These are phyloP conservation scores for Colletotrichum filicis DNA, from an alignment of 2,329 filamentous ascomycete genomes.

Conservation along the genomic window DNA sequence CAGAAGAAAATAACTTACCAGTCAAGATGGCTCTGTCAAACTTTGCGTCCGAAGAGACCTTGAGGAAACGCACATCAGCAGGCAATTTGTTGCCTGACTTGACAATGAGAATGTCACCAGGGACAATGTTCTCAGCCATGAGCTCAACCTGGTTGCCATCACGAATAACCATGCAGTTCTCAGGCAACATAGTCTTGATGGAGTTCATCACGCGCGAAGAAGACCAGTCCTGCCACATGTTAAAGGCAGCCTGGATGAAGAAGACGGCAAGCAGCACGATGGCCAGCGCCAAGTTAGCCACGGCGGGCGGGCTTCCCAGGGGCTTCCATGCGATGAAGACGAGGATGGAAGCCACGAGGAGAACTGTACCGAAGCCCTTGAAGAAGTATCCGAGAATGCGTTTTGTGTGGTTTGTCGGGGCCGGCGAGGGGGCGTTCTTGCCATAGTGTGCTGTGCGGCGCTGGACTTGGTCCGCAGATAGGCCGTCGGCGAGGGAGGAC, in stretches of 20 bases:
- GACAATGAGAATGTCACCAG: constrained; percentile 75
- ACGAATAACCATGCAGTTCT: constrained; percentile 73
- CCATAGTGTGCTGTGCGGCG: constrained; percentile 70
- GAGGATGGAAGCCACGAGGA: constrained; percentile 75
- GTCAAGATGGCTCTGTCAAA: constrained; percentile 81
- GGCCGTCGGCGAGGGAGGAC: constrained; percentile 65
- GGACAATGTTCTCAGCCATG: constrained; percentile 71
- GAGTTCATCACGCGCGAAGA: constrained; percentile 82
- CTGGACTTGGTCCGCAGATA: constrained; percentile 68
- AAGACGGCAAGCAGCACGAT: constrained; percentile 80
- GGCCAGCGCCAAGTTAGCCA: constrained; percentile 77
- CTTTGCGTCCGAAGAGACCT: constrained; percentile 75
- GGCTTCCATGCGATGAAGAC: constrained; percentile 84
- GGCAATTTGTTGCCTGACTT: constrained; percentile 80
- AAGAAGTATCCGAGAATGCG: constrained; percentile 78
- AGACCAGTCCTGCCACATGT: constrained; percentile 80
- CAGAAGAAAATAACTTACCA: constrained; percentile 50
- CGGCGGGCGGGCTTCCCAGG: constrained; percentile 74
- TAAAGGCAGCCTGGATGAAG: constrained; percentile 75
- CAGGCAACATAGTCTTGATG: constrained; percentile 84
- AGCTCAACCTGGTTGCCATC: constrained; percentile 63
- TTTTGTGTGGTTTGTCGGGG: constrained; percentile 68
- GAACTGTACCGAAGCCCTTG: constrained; percentile 79
- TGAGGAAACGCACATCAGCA: constrained; percentile 77
- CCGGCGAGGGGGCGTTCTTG: constrained; percentile 73